phyloP scores from a whole-genome alignment of 176 grass and related monocot species.

The Chrysopogon serrulatus region DNA sequence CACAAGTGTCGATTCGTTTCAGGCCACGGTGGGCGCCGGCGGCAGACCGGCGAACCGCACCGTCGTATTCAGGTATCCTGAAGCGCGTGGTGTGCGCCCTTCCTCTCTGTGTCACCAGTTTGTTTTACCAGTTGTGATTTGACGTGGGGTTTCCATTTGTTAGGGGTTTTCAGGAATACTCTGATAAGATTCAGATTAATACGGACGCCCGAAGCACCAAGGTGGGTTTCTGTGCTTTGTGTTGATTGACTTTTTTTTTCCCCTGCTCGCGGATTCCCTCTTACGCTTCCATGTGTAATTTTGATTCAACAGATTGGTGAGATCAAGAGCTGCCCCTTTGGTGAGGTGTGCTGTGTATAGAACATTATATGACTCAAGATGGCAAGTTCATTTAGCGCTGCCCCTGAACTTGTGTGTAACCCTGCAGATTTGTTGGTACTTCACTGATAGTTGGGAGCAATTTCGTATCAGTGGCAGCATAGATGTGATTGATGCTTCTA shows the following conservation, averaged over 20 bases:
- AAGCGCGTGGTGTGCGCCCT: neutral
- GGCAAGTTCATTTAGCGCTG: neutral
- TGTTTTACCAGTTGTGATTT: neutral
- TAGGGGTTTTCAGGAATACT: conserved; percentile 80
- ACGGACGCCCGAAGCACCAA: conserved; percentile 71
- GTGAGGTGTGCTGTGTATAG: conserved; percentile 46
- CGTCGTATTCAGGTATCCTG: conserved; percentile 70
- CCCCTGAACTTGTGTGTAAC: neutral
- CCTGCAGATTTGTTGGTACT: conserved; percentile 94
- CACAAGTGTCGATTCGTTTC: neutral
- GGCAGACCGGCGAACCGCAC: conserved; percentile 82
- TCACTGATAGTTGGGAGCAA: conserved; percentile 93
- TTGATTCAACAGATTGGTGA: conserved; percentile 49
- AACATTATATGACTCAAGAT: neutral
- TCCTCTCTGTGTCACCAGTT: neutral
- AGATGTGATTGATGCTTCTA: conserved; percentile 61
- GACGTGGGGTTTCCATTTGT: neutral
- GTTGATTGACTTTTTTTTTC: neutral
- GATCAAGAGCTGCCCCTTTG: conserved; percentile 62
- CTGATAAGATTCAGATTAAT: conserved; percentile 85
- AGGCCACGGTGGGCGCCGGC: conserved; percentile 59
- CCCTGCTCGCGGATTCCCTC: neutral
- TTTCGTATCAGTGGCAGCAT: conserved; percentile 78
- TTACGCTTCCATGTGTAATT: conserved; percentile 3
- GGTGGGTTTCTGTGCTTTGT: conserved; percentile 15